Base-by-base conservation (phyloP, 352 stramenopile genomes). In the Stephanocyclus meneghinianus region DNA sequence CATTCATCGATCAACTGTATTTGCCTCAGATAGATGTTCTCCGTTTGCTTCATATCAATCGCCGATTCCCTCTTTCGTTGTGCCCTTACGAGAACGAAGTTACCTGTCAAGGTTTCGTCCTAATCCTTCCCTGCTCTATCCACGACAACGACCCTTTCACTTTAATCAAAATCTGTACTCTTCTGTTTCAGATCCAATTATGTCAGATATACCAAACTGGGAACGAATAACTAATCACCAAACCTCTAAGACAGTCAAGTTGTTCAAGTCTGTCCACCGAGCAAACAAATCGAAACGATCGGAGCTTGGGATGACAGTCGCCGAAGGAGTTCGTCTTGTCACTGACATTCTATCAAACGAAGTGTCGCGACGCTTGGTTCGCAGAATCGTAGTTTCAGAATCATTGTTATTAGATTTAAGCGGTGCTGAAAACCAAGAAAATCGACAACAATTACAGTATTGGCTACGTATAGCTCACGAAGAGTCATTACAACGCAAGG, bases 271-370 rank as follows among this genome's bases (percentile, higher is more conserved):
- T 32, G 69, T 93, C 21, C 66, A 84, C 45, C 64, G 65, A 40
- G 76, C 89, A 9, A 83, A 83, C 30, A 91, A 93, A 81, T 76
- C 79, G n/a, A 91, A 91, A 67, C 69, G 88, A 60, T 57, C 67
- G 11, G 76, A 91, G 74, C 40, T 65, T 40, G 62, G 74, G 35
- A 59, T 87, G 42, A 92, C 87, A 15, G 68, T 93, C 16, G 83
- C 89, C 2, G 88, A 93, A 76, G 88, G 88, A 75, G 78, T 87
- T 45, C 76, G 85, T 55, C 87, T 91, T n/a, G 77, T 93, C 6
- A 84, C 88, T 63, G 88, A 93, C 63, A 78, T 92, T 50, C 70
- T 93, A 11, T 59, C 86, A 42, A 86, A 91, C 76, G 79, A 83
- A 35, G 42, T 79, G 62, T 91, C 84, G 15, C 45, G 69, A 44